Evolutionary conservation across 768 basidiomycete species (phyloP).

Genomic region (Gloeopeniophorella convolvens): DNA sequence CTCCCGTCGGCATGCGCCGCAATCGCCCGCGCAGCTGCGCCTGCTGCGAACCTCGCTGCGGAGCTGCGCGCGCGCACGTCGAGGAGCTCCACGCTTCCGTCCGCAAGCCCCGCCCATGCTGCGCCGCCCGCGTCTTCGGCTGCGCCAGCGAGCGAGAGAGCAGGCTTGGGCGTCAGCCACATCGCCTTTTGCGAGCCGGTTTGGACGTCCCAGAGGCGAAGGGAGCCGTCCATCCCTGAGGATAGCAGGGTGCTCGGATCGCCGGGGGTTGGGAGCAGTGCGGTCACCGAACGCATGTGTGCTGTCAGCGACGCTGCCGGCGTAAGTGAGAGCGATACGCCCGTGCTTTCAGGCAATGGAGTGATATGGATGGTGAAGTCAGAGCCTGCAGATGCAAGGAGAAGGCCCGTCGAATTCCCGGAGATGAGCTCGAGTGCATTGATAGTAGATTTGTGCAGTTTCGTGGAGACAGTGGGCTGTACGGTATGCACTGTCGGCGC

Average conservation of each 20-base stretch:
- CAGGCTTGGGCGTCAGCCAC: slow-evolving; percentile 10
- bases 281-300: slow-evolving; percentile 13
- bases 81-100: slow-evolving; percentile 8
- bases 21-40: slow-evolving; percentile 9
- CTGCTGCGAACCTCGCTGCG: slow-evolving; percentile 2
- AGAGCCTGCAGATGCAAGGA: slow-evolving; percentile 18
- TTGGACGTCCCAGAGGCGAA: slow-evolving; percentile 18
- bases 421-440: slow-evolving; percentile 17
- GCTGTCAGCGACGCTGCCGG: slow-evolving; percentile 11
- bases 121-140: not conserved
- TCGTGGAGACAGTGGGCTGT: slow-evolving; percentile 3
- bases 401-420: not conserved
- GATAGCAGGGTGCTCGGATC: slow-evolving; percentile 12
- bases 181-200: slow-evolving; percentile 7
- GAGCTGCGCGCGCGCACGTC: slow-evolving; percentile 11
- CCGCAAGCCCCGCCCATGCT: slow-evolving; percentile 13
- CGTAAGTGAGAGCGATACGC: not conserved
- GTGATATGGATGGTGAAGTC: slow-evolving; percentile 19
- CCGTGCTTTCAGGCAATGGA: slow-evolving; percentile 1
- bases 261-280: slow-evolving; percentile 7
- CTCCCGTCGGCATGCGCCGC: slow-evolving; percentile 2
- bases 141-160: not conserved
- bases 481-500: slow-evolving; percentile 1
- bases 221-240: slow-evolving; percentile 12
- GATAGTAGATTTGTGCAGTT: slow-evolving; percentile 17